Conservation (phyloP, 73 alveolate genomes). For the Paramecium primaurelia region DNA sequence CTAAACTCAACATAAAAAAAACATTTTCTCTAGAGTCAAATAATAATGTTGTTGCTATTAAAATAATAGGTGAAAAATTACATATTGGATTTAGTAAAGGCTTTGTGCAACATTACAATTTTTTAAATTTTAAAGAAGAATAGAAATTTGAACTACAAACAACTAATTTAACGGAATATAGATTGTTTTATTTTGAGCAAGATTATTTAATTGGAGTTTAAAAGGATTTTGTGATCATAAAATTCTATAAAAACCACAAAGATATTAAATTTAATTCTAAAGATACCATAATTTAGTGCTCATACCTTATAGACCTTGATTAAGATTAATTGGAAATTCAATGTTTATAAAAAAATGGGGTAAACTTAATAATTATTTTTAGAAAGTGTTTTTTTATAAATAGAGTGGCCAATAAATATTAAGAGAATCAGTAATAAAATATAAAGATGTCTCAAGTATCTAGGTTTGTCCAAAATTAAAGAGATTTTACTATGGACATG, state of each 20-base stretch:
- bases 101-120: too few species aligned
- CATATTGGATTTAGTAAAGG: too few species aligned
- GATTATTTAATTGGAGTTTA: neutral
- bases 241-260: neutral
- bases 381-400: neutral
- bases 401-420: neutral
- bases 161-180: too few species aligned
- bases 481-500: neutral
- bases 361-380: neutral
- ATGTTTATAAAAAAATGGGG: neutral
- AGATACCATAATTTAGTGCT: neutral
- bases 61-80: too few species aligned
- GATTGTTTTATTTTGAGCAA: neutral
- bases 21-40: too few species aligned
- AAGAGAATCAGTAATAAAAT: too few species aligned
- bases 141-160: too few species aligned
- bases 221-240: neutral
- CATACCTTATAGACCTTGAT: neutral
- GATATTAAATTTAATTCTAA: neutral
- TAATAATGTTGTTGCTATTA: too few species aligned
- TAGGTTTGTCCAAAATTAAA: neutral
- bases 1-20: too few species aligned
- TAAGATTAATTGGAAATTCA: neutral
- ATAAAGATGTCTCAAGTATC: neutral
- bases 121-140: too few species aligned